These are phyloP conservation scores for Suillus luteus DNA, from an alignment of 768 basidiomycete species.

Conservation along the genomic window DNA sequence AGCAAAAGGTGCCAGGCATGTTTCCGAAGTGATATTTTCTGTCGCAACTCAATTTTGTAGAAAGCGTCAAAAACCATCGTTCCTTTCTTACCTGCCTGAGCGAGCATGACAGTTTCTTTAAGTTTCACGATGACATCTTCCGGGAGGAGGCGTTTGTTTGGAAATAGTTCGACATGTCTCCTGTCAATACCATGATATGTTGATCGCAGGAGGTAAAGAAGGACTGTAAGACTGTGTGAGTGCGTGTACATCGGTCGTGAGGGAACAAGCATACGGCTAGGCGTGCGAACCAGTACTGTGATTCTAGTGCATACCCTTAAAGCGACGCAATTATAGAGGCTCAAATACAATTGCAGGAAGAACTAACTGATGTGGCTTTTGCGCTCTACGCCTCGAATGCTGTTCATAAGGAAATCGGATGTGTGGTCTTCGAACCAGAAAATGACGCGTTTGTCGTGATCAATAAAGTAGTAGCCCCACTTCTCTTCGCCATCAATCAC, in stretches of 20 bases:
- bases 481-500: background rate
- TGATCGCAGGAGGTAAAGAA: background rate
- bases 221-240: background rate
- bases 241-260: background rate
- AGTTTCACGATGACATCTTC: slow-evolving; percentile 9
- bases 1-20: slow-evolving; percentile 14
- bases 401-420: background rate
- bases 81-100: slow-evolving; percentile 10
- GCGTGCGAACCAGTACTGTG: background rate
- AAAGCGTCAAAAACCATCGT: background rate
- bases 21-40: slow-evolving; percentile 8
- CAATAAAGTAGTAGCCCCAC: background rate
- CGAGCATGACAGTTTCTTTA: slow-evolving; percentile 10
- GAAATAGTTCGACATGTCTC: slow-evolving; percentile 13
- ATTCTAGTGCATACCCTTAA: background rate
- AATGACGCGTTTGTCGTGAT: background rate
- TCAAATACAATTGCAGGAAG: background rate
- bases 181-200: background rate
- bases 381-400: background rate
- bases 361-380: background rate
- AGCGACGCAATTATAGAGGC: background rate
- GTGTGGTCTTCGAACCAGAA: background rate
- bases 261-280: background rate
- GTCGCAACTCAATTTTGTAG: background rate
- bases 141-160: slow-evolving; percentile 24